Evolutionary conservation across 805 yeast species (phyloP).

Genomic region (Saccharomyces mikatae): DNA sequence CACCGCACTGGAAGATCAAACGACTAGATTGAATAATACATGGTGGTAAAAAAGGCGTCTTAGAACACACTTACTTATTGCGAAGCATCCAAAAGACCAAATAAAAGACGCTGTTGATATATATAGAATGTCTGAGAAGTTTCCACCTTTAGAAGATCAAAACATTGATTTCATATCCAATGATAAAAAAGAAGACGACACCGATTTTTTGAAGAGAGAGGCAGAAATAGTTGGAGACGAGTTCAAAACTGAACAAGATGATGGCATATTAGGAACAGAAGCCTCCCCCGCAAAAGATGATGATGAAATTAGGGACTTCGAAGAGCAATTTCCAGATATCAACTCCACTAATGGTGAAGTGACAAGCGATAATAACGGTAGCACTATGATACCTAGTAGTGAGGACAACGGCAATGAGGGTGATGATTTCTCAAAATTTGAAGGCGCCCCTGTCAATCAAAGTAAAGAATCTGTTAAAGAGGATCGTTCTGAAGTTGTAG

Average conservation of each 20-base stretch:
- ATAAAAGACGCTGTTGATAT: background rate
- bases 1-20: background rate
- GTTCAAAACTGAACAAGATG: constrained; percentile 58
- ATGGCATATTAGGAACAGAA: constrained; percentile 33
- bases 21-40: background rate
- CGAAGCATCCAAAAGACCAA: background rate
- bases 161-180: constrained; percentile 29
- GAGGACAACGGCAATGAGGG: constrained; percentile 30
- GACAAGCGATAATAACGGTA: constrained; percentile 13
- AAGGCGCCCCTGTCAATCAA: constrained; percentile 17
- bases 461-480: constrained; percentile 11
- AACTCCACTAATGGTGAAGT: constrained; percentile 4
- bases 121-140: constrained; percentile 57
- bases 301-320: constrained; percentile 48
- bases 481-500: constrained; percentile 36
- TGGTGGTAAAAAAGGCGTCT: background rate
- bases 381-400: background rate
- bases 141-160: constrained; percentile 57
- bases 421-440: constrained; percentile 34
- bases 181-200: constrained; percentile 27
- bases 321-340: constrained; percentile 52
- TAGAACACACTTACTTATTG: background rate
- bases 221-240: constrained; percentile 62
- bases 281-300: constrained; percentile 19
- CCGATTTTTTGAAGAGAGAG: constrained; percentile 63